Conservation (phyloP, 495 filamentous ascomycete species). For the Penicillium lagena region DNA sequence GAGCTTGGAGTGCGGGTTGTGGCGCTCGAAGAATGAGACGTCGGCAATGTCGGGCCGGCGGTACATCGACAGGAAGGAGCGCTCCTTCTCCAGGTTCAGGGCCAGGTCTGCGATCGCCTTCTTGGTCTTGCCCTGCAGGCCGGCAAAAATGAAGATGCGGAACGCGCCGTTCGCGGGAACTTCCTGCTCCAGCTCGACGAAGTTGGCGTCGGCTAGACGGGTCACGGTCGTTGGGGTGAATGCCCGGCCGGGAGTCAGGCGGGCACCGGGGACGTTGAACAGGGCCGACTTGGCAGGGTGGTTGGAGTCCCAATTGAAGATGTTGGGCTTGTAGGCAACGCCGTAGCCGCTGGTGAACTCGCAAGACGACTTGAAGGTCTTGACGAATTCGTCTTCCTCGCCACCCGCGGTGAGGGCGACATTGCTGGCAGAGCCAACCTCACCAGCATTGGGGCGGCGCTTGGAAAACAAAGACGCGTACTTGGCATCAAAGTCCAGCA, state of each 20-base stretch:
- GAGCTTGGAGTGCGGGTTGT: constrained; percentile 78
- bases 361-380: constrained; percentile 58
- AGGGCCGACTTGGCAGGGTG: constrained; percentile 67
- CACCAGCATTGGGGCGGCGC: constrained; percentile 50
- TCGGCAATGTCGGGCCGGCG: constrained; percentile 50
- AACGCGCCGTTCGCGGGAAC: constrained; percentile 82
- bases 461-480: constrained; percentile 61
- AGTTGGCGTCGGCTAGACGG: constrained; percentile 76
- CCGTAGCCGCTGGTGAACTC: constrained; percentile 64
- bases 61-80: constrained; percentile 65
- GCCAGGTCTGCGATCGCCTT: constrained; percentile 65
- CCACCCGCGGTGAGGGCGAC: constrained; percentile 17
- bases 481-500: constrained; percentile 67
- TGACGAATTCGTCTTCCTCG: constrained; percentile 55
- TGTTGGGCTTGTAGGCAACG: constrained; percentile 53
- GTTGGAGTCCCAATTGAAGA: constrained; percentile 63
- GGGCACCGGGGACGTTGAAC: constrained; percentile 56
- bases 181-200: constrained; percentile 82
- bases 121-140: constrained; percentile 51
- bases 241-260: constrained; percentile 61
- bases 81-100: constrained; percentile 52
- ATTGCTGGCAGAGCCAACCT: constrained; percentile 44
- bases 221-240: constrained; percentile 73
- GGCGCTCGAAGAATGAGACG: constrained; percentile 71
- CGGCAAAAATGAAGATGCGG: constrained; percentile 78